Conservation (phyloP, 164 flowering plant species). For the Vitis cinerea region DNA sequence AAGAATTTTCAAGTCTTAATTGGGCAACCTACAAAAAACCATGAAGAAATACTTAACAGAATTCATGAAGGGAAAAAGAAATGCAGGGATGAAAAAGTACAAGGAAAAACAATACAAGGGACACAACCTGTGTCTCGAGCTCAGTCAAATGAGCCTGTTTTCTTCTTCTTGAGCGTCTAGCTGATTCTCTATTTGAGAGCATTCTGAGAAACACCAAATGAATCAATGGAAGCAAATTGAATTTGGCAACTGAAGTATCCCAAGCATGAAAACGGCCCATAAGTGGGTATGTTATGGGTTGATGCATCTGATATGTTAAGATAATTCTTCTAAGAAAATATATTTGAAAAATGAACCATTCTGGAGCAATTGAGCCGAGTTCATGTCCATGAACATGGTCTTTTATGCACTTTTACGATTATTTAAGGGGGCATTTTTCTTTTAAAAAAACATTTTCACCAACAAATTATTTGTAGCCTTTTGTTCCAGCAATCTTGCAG, state of each 20-base stretch:
- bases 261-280: background rate
- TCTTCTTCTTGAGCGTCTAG: conserved; percentile 94
- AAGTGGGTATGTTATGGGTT: background rate
- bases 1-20: conserved; percentile 73
- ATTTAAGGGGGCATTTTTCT: too few species aligned
- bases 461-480: too few species aligned
- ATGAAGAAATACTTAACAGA: background rate
- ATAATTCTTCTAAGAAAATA: too few species aligned
- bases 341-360: too few species aligned
- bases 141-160: conserved; percentile 94
- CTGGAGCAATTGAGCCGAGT: too few species aligned
- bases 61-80: background rate
- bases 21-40: conserved; percentile 60
- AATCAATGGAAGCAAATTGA: background rate
- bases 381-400: too few species aligned
- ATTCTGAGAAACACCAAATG: conserved; percentile 48
- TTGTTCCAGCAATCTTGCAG: too few species aligned
- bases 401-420: too few species aligned
- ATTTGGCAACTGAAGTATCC: background rate
- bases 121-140: conserved; percentile 80
- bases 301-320: too few species aligned
- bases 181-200: conserved; percentile 97
- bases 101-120: background rate
- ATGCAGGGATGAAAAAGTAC: background rate
- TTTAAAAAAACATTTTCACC: too few species aligned